Evolutionary conservation across 768 basidiomycete species (phyloP).

Genomic region (Trametes sanguinea): DNA sequence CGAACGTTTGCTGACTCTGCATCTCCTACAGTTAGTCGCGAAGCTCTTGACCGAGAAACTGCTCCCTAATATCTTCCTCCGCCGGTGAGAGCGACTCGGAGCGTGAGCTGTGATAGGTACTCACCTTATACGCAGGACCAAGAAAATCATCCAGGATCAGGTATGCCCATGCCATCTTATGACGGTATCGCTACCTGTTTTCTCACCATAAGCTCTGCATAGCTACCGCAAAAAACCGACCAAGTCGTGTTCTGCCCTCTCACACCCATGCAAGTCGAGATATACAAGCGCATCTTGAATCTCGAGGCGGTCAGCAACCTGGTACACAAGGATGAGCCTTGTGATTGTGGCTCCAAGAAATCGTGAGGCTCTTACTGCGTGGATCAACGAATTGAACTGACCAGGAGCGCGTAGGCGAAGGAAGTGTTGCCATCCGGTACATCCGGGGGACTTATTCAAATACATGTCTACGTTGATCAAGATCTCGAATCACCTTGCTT

Average conservation of each 20-base stretch:
- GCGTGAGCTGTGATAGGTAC: neutral
- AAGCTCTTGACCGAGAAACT: conserved; percentile 62
- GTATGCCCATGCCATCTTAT: conserved; percentile 27
- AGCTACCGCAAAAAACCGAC: conserved; percentile 89
- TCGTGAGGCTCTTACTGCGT: conserved; percentile 38
- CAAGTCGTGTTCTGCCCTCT: conserved; percentile 94
- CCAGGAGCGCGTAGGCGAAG: conserved; percentile 45
- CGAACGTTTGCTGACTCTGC: no score
- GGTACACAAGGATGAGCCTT: conserved; percentile 67
- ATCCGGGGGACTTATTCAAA: conserved; percentile 61
- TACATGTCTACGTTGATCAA: conserved; percentile 84
- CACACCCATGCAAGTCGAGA: conserved; percentile 64
- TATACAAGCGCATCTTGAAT: conserved; percentile 72
- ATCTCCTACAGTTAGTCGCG: conserved; percentile 52
- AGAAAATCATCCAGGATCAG: conserved; percentile 73
- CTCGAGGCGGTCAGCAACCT: conserved; percentile 70
- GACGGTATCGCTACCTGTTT: neutral
- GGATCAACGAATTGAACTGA: neutral
- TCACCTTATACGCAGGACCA: conserved; percentile 50
- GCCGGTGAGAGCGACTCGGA: conserved; percentile 50
- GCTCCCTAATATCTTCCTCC: conserved; percentile 80
- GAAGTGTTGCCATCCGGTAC: conserved; percentile 54
- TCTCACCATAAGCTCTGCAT: neutral
- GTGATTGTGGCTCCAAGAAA: conserved; percentile 66
- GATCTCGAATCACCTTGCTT: conserved; percentile 82